These are phyloP conservation scores for Sarocladium strictum DNA, from an alignment of 2,329 filamentous ascomycete species.

Conservation along the genomic window DNA sequence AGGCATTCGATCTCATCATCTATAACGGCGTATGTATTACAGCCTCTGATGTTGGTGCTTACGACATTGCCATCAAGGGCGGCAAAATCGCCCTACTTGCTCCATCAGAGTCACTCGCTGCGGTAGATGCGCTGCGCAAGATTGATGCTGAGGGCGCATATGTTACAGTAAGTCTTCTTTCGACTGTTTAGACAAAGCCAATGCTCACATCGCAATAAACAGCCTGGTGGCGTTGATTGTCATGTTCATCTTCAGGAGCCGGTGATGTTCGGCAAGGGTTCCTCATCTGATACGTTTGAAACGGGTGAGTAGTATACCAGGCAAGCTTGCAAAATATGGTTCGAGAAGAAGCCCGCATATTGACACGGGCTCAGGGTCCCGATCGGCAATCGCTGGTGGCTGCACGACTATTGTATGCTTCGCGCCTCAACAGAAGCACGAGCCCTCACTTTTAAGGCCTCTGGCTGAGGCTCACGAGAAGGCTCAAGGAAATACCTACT, in stretches of 20 bases:
- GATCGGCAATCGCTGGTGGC: conserved; percentile 51
- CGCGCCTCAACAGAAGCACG: conserved; percentile 43
- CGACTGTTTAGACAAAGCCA: neutral
- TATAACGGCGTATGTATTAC: conserved; percentile 38
- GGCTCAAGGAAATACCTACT: conserved; percentile 39
- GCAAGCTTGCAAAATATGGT: too few relatives aligned
- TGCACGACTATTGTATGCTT: conserved; percentile 55
- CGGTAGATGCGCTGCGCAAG: neutral
- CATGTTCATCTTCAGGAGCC: conserved; percentile 35
- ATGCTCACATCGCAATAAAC: neutral
- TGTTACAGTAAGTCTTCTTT: conserved; percentile 10
- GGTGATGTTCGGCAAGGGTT: conserved; percentile 25
- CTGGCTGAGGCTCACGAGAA: conserved; percentile 40
- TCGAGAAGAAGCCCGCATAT: too few relatives aligned
- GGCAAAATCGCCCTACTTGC: conserved; percentile 36
- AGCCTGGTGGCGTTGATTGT: conserved; percentile 33
- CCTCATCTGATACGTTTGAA: conserved; percentile 28
- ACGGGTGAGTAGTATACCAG: too few relatives aligned
- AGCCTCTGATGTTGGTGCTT: conserved; percentile 32
- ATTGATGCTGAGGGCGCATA: conserved; percentile 13
- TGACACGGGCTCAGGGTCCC: conserved; percentile 42
- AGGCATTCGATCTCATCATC: conserved; percentile 28
- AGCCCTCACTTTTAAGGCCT: conserved; percentile 37
- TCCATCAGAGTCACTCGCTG: conserved; percentile 26
- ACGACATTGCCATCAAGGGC: conserved; percentile 35